Percentiles rank a stretch among this genome's conserved stretches.
Evolutionary conservation across 2,329 filamentous ascomycete species (phyloP).

Genomic region (Aspergillus quadrilineatus): DNA sequence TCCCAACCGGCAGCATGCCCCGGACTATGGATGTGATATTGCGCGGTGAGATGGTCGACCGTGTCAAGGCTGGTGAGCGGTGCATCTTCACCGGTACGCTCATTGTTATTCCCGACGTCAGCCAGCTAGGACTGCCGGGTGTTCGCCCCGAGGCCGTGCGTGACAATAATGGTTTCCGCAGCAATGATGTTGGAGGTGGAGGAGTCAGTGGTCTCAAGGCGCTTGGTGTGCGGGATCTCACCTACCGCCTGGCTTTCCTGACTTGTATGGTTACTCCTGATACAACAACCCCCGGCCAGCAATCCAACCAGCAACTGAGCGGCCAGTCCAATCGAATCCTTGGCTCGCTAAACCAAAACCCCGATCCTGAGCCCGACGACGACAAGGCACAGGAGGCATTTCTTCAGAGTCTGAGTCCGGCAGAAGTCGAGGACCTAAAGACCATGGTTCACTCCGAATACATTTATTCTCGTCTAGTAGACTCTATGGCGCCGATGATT

Average conservation of each 20-base stretch:
- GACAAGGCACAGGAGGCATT: slow-evolving; percentile 86
- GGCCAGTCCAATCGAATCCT: slow-evolving; percentile 82
- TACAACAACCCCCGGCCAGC: slow-evolving; percentile 73
- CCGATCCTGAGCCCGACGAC: slow-evolving; percentile 68
- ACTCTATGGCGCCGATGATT: slow-evolving; percentile 93
- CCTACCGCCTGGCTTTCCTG: slow-evolving; percentile 93
- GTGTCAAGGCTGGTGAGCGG: slow-evolving; percentile 95
- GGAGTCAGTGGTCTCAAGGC: slow-evolving; percentile 88
- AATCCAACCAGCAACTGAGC: slow-evolving; percentile 65
- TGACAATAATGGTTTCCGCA: slow-evolving; percentile 74
- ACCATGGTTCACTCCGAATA: slow-evolving; percentile 93
- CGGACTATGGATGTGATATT: slow-evolving; percentile 96
- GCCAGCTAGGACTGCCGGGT: slow-evolving; percentile 87
- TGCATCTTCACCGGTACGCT: slow-evolving; percentile 96
- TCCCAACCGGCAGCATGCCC: slow-evolving; percentile 97
- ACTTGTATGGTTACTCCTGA: slow-evolving; percentile 95
- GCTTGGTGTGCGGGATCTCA: slow-evolving; percentile 89
- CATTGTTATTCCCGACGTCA: slow-evolving; percentile 96
- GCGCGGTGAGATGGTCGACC: slow-evolving; percentile 94
- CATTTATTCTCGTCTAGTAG: slow-evolving; percentile 88
- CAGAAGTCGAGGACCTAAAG: slow-evolving; percentile 88
- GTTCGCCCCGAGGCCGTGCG: slow-evolving; percentile 77
- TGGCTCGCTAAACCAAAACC: slow-evolving; percentile 73
- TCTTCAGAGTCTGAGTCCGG: slow-evolving; percentile 76
- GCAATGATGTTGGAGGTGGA: slow-evolving; percentile 75